phyloP scores from a whole-genome alignment of 2,329 filamentous ascomycete genomes.

The Talaromyces rugulosus region DNA sequence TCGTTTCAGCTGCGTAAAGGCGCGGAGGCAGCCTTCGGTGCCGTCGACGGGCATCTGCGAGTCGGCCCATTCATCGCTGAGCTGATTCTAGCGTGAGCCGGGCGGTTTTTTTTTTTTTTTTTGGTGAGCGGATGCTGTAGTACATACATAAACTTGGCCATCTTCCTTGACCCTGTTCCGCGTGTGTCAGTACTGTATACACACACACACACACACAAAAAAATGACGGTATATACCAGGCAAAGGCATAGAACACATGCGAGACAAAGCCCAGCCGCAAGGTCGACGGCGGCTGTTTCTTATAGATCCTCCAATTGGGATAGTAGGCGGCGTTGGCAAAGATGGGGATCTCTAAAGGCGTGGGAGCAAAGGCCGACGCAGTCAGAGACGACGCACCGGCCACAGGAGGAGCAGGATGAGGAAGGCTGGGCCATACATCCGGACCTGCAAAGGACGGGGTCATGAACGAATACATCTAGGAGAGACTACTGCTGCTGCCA shows the following conservation, averaged over 20 bases:
- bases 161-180: slow-evolving; percentile 60
- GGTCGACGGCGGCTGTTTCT: slow-evolving; percentile 66
- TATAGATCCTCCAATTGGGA: slow-evolving; percentile 73
- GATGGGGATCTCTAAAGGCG: slow-evolving; percentile 33
- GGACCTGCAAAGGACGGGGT: slow-evolving; percentile 12
- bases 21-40: slow-evolving; percentile 65
- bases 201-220: no score
- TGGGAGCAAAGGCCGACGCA: slow-evolving; percentile 18
- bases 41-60: slow-evolving; percentile 68
- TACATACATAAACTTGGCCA: slow-evolving; percentile 68
- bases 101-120: background rate
- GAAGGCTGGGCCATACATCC: slow-evolving; percentile 8
- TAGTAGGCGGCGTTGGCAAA: slow-evolving; percentile 74
- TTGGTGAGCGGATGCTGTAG: slow-evolving; percentile 16
- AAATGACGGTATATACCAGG: slow-evolving; percentile 45
- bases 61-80: slow-evolving; percentile 77
- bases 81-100: slow-evolving; percentile 42
- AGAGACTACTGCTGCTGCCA: background rate
- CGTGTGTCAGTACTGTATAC: slow-evolving; percentile 21
- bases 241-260: slow-evolving; percentile 80
- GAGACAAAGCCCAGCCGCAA: slow-evolving; percentile 73
- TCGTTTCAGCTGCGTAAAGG: slow-evolving; percentile 68
- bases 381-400: slow-evolving; percentile 11
- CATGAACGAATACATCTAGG: slow-evolving; percentile 15
- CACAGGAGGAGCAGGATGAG: background rate